Evolutionary conservation across 768 basidiomycete species (phyloP).

Genomic region (Guyanaporus albipodus): DNA sequence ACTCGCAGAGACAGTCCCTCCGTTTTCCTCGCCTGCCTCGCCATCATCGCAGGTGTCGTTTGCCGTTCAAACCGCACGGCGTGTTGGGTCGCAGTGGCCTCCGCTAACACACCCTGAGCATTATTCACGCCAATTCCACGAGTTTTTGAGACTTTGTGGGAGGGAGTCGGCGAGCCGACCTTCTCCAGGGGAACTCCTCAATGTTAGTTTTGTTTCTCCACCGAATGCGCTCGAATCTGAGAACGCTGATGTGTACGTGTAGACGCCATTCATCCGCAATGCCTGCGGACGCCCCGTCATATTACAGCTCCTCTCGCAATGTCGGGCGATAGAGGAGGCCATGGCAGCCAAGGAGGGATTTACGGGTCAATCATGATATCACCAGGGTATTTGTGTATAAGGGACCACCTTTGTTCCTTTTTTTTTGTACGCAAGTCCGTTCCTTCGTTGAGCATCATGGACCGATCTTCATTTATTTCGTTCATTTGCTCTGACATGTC

Average conservation of each 20-base stretch:
- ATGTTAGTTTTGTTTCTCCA: constrained; percentile 39
- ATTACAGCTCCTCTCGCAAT: constrained; percentile 60
- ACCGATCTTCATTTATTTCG: not conserved
- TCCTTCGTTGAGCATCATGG: not conserved
- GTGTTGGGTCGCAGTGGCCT: constrained; percentile 62
- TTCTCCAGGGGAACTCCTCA: constrained; percentile 50
- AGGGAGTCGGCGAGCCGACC: constrained; percentile 55
- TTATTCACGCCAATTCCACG: constrained; percentile 67
- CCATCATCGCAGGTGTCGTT: constrained; percentile 18
- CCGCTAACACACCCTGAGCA: constrained; percentile 52
- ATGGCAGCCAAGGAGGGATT: constrained; percentile 17
- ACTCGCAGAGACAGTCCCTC: constrained; percentile 69
- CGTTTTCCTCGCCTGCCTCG: constrained; percentile 49
- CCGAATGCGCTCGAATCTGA: not conserved
- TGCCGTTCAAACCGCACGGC: constrained; percentile 38
- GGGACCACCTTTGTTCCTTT: not conserved
- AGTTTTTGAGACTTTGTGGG: constrained; percentile 67
- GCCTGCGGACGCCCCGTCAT: constrained; percentile 68
- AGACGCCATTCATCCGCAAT: constrained; percentile 65
- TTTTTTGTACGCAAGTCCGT: not conserved
- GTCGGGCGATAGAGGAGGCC: constrained; percentile 59
- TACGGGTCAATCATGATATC: not conserved
- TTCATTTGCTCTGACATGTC: not conserved
- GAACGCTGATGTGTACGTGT: not conserved
- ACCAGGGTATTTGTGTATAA: not conserved